phyloP scores from a whole-genome alignment of 495 filamentous ascomycete species.

The Pseudomonodictys pantanalensis region DNA sequence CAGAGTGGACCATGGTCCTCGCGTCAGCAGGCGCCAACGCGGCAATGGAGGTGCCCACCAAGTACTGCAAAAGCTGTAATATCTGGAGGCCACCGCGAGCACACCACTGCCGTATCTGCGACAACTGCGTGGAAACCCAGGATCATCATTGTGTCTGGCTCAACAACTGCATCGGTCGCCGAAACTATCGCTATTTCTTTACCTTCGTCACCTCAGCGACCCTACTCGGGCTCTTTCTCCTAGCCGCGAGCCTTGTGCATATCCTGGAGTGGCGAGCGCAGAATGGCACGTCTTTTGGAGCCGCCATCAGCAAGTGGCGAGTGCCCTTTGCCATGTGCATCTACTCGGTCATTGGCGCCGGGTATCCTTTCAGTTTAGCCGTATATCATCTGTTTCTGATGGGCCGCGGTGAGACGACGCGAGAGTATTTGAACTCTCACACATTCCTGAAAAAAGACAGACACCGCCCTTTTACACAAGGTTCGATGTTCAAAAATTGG shows the following conservation, averaged over 20 bases:
- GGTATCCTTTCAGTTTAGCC: constrained; percentile 81
- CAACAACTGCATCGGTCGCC: constrained; percentile 95
- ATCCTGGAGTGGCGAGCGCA: constrained; percentile 66
- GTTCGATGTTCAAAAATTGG: constrained; percentile 74
- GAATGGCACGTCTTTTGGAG: constrained; percentile 61
- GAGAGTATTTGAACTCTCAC: constrained; percentile 92
- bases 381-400: constrained; percentile 89
- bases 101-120: constrained; percentile 94
- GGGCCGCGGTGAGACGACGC: constrained; percentile 85
- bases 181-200: constrained; percentile 98
- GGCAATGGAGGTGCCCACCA: constrained; percentile 94
- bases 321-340: constrained; percentile 89
- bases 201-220: constrained; percentile 75
- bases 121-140: constrained; percentile 95
- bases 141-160: constrained; percentile 99
- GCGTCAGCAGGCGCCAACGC: constrained; percentile 67
- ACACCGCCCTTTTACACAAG: constrained; percentile 86
- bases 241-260: constrained; percentile 74
- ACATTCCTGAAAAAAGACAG: constrained; percentile 90
- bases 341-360: constrained; percentile 67
- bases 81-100: constrained; percentile 94
- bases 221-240: constrained; percentile 70
- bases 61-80: constrained; percentile 95
- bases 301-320: constrained; percentile 62
- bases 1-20: constrained; percentile 86